These are phyloP conservation scores for Rhynchospora tenuis DNA, from an alignment of 176 grass and related monocot genomes.

Conservation along the genomic window DNA sequence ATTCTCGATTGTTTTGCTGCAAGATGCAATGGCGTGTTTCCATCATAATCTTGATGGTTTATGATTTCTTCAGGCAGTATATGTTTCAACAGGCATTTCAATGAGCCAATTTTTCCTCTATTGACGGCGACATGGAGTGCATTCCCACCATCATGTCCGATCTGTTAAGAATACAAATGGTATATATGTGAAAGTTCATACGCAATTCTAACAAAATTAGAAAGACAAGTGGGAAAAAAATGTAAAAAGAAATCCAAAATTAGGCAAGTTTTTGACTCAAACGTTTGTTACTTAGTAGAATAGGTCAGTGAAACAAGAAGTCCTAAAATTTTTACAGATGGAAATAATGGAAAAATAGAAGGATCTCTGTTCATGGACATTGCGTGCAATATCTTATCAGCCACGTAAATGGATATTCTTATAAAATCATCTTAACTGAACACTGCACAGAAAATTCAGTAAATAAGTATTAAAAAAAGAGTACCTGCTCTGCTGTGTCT, in stretches of 20 bases:
- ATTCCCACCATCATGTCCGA: not conserved
- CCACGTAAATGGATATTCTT: not conserved
- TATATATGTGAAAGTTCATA: not conserved
- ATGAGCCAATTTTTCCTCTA: conserved; percentile 6
- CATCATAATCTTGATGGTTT: conserved; percentile 31
- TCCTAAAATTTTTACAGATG: too few species aligned
- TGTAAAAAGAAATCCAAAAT: not conserved
- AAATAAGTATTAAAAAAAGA: not conserved
- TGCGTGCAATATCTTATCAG: not conserved
- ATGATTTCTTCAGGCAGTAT: conserved; percentile 24
- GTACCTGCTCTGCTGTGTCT: conserved; percentile 25
- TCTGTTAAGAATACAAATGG: conserved; percentile 7
- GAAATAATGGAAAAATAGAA: not conserved
- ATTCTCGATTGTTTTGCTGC: conserved; percentile 24
- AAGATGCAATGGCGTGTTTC: conserved; percentile 52
- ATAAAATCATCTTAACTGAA: not conserved
- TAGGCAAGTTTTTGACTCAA: not conserved
- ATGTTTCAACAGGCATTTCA: conserved; percentile 22
- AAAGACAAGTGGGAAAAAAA: not conserved
- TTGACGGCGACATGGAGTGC: conserved; percentile 27
- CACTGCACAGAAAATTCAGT: not conserved
- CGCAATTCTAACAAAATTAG: not conserved
- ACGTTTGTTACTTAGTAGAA: not conserved
- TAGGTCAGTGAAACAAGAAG: too few species aligned
- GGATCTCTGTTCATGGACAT: not conserved